A percentile compares a stretch with the other conserved stretches of the same genome.
These are phyloP conservation scores for Luzula sylvatica DNA, from an alignment of 176 grass and related monocot genomes.

Conservation along the genomic window DNA sequence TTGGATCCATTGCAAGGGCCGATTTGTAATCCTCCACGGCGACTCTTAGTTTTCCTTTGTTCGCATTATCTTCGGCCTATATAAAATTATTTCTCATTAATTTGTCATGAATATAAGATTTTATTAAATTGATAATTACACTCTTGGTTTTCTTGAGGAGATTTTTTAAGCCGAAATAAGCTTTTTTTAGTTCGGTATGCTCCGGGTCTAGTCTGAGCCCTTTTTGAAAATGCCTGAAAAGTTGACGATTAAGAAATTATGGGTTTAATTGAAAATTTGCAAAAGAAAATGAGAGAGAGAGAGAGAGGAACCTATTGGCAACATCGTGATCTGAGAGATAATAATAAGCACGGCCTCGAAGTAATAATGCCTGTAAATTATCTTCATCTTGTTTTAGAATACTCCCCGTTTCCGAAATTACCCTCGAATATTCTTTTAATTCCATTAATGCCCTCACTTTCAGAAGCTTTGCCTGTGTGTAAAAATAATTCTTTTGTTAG, in stretches of 20 bases:
- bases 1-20: constrained; percentile 77
- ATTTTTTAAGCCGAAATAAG: constrained; percentile 92
- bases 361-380: constrained; percentile 72
- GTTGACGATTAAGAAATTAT: too few species aligned
- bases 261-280: neutral
- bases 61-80: constrained; percentile 89
- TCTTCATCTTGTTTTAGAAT: constrained; percentile 99
- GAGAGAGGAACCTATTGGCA: constrained; percentile 51
- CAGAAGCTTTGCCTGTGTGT: constrained; percentile 83
- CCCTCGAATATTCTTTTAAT: constrained; percentile 70
- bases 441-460: constrained; percentile 70
- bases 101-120: too few species aligned
- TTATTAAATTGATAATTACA: constrained; percentile 40
- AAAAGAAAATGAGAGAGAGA: neutral
- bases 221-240: constrained; percentile 85
- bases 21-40: constrained; percentile 88
- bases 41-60: constrained; percentile 74
- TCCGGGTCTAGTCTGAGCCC: constrained; percentile 88
- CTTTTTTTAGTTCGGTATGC: constrained; percentile 88
- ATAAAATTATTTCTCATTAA: constrained; percentile 9
- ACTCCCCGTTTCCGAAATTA: constrained; percentile 80
- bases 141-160: constrained; percentile 93
- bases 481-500: constrained; percentile 3
- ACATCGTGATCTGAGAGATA: constrained; percentile 99
- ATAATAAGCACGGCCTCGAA: constrained; percentile 86